Conservation (phyloP, 2,329 filamentous ascomycete species). For the Xylaria multiplex region DNA sequence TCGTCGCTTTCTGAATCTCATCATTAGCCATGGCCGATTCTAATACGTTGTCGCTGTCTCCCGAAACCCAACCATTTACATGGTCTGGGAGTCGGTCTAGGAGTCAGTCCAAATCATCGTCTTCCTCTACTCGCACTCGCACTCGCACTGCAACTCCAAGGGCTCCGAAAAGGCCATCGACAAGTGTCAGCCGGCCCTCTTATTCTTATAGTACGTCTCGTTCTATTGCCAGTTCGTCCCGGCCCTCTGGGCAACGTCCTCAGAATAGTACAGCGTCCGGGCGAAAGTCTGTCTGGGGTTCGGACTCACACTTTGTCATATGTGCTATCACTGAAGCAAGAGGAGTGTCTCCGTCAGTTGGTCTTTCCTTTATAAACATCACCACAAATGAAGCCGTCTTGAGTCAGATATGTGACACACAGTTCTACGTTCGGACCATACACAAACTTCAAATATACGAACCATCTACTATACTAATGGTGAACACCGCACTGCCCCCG, state of each 20-base stretch:
- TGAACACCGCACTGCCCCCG: conserved; percentile 72
- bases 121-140: conserved; percentile 35
- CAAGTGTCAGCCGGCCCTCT: conserved; percentile 45
- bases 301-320: conserved; percentile 75
- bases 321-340: conserved; percentile 89
- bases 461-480: conserved; percentile 82
- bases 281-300: conserved; percentile 59
- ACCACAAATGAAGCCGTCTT: conserved; percentile 85
- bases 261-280: conserved; percentile 55
- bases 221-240: conserved; percentile 46
- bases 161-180: conserved; percentile 36
- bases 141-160: conserved; percentile 13
- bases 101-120: conserved; percentile 25
- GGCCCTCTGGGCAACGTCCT: conserved; percentile 39
- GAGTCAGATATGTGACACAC: conserved; percentile 91
- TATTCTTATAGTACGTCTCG: conserved; percentile 39
- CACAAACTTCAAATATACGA: conserved; percentile 86
- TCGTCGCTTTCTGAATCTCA: neutral
- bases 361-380: conserved; percentile 87
- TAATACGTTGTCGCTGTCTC: conserved; percentile 16
- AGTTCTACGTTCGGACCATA: conserved; percentile 88
- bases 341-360: conserved; percentile 85
- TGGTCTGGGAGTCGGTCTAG: conserved; percentile 17
- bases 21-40: neutral
- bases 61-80: neutral